A percentile compares a stretch with the other conserved stretches of the same genome.
These are phyloP conservation scores for Lithohypha guttulata DNA, from an alignment of 2,329 filamentous ascomycete species.

Conservation along the genomic window DNA sequence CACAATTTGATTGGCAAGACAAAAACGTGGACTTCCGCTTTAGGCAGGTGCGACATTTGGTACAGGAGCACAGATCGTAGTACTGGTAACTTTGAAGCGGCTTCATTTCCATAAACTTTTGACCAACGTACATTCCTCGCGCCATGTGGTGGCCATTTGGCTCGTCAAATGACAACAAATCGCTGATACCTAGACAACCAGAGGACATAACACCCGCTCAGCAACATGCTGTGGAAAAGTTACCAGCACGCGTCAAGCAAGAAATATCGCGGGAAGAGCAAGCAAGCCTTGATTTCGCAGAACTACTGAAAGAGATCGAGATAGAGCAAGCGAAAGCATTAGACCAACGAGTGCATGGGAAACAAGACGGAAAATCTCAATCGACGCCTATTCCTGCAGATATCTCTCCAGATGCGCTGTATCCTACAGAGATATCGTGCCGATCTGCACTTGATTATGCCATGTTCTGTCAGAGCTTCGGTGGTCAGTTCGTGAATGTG, in stretches of 20 bases:
- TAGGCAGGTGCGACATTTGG: no score
- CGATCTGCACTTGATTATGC: slow-evolving; percentile 81
- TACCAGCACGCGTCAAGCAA: slow-evolving; percentile 20
- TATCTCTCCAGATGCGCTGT: slow-evolving; percentile 54
- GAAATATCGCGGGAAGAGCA: slow-evolving; percentile 34
- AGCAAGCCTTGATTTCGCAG: slow-evolving; percentile 45
- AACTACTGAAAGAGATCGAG: slow-evolving; percentile 41
- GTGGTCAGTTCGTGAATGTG: slow-evolving; percentile 81
- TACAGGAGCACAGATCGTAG: no score
- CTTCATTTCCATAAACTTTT: no score
- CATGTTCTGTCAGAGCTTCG: slow-evolving; percentile 81
- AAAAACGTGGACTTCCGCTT: no score
- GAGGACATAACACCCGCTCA: slow-evolving; percentile 10
- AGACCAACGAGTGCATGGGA: slow-evolving; percentile 8
- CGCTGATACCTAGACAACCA: background rate
- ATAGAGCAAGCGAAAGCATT: slow-evolving; percentile 18
- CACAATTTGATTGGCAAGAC: no score
- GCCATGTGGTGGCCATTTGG: slow-evolving; percentile 3
- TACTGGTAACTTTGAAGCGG: no score
- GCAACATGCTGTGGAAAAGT: slow-evolving; percentile 12
- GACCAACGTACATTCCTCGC: no score
- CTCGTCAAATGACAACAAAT: background rate
- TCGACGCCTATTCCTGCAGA: slow-evolving; percentile 21
- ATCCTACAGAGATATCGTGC: slow-evolving; percentile 78
- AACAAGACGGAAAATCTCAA: slow-evolving; percentile 7